Evolutionary conservation across 169 alveolate genomes (phyloP).

Genomic region (Eimeria acervulina): DNA sequence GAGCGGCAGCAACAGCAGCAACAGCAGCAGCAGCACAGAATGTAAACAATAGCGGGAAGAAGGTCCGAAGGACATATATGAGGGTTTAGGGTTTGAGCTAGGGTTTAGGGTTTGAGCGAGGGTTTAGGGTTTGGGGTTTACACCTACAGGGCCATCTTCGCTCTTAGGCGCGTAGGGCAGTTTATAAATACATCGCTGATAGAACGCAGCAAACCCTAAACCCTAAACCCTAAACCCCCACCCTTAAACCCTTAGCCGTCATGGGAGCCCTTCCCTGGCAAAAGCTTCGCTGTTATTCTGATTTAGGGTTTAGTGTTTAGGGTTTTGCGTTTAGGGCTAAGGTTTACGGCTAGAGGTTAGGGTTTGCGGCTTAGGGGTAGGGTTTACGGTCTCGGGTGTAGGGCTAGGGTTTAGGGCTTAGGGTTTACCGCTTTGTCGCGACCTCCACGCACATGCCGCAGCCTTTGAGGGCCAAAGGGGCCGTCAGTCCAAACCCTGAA

Average conservation of each 20-base stretch:
- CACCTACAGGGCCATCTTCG: slow-evolving; percentile 27
- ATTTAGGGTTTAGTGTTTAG: slow-evolving; percentile 8
- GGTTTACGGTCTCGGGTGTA: no score
- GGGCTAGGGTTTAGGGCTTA: not conserved
- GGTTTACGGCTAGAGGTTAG: not conserved
- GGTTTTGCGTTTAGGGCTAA: not conserved
- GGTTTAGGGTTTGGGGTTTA: slow-evolving; percentile 37
- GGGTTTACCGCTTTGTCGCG: slow-evolving; percentile 34
- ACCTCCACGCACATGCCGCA: slow-evolving; percentile 46
- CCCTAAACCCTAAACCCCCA: slow-evolving; percentile 41
- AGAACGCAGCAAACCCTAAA: slow-evolving; percentile 44
- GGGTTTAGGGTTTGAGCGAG: slow-evolving; percentile 41
- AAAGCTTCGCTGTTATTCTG: not conserved
- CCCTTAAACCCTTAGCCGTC: not conserved
- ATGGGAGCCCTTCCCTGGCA: no score
- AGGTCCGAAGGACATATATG: not conserved
- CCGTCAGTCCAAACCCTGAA: slow-evolving; percentile 38
- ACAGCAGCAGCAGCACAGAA: slow-evolving; percentile 1
- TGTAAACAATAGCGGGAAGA: not conserved
- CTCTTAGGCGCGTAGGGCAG: slow-evolving; percentile 12
- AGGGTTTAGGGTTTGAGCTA: slow-evolving; percentile 36
- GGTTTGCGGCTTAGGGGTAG: slow-evolving; percentile 4
- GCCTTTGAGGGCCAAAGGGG: slow-evolving; percentile 13
- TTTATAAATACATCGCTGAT: slow-evolving; percentile 14
- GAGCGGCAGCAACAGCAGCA: not conserved